Base-by-base conservation (phyloP, 108 stramenopile species). In the Thalassiosira profunda region DNA sequence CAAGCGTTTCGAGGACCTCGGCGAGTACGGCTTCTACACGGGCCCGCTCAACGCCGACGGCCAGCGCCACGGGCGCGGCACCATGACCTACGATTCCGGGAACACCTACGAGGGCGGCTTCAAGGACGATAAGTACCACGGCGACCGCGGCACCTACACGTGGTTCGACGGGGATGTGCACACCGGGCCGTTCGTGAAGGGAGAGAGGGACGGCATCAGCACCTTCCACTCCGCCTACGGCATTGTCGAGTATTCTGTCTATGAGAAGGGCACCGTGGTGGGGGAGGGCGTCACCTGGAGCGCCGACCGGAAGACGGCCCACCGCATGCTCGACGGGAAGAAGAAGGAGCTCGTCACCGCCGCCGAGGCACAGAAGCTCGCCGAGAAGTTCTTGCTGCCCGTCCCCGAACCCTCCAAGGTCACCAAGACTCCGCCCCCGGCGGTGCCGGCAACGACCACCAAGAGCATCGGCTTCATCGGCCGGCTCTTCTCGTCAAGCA, bases 241-340 rank as follows among this genome's bases (percentile, higher is more conserved):
- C 21, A 57, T 57, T 38, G 72, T 73, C 23, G 63, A 73, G 36
- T 73, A 73, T 48, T 64, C 72, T 0, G n/a, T 58, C 18, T 73
- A 73, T 52, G 34, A 45, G 21, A 20, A 58, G 14, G 72, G 61
- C 9, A 37, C 49, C 36, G 63, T 56, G 10, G 43, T 21, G 4
- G 72, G 72, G 12, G 41, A 37, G 14, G 72, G 72, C 4, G 46
- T 73, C 20, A 21, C 18, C 12, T 73, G 62, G 72, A 62, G 35
- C 49, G 36, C 59, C 29, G 51, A 63, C 42, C 25, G 72, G 14
- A 56, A 55, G 24, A 63, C 53, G 0, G 72, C 61, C 1, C 55
- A 63, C 43, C 56, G 42, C 44, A 24, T 63, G 12, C 33, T 30
- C 14, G 28, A 63, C 20, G 72, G 72, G 5, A 43, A 37, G 43